Evolutionary conservation across 2,329 filamentous ascomycete species (phyloP).

Genomic region (Aspergillus glaucus): DNA sequence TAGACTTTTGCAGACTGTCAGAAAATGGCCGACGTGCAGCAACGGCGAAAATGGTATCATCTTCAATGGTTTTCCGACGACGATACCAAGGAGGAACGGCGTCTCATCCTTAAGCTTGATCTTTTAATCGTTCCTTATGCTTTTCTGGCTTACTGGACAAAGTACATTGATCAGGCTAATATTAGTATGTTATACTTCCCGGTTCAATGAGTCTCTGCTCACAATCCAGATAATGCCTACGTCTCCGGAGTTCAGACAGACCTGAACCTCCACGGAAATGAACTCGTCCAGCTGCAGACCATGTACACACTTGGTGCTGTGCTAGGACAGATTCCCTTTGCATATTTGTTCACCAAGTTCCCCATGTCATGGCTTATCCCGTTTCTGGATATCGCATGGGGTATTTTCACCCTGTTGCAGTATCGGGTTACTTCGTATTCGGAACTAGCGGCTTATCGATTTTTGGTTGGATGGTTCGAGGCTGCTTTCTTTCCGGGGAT

Average conservation of each 20-base stretch:
- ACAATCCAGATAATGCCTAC: constrained; percentile 47
- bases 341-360: constrained; percentile 43
- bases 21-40: constrained; percentile 9
- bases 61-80: constrained; percentile 45
- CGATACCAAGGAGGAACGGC: constrained; percentile 47
- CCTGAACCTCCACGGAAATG: constrained; percentile 46
- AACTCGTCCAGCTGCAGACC: constrained; percentile 51
- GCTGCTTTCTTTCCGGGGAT: constrained; percentile 35
- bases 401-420: constrained; percentile 52
- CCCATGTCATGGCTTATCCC: constrained; percentile 49
- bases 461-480: constrained; percentile 51
- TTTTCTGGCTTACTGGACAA: constrained; percentile 51
- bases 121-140: constrained; percentile 52
- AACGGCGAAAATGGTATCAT: constrained; percentile 17
- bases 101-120: constrained; percentile 51
- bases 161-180: constrained; percentile 52
- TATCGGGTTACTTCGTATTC: constrained; percentile 45
- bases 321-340: constrained; percentile 47
- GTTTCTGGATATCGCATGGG: constrained; percentile 49
- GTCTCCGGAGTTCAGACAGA: constrained; percentile 51
- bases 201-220: not conserved
- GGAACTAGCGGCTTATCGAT: constrained; percentile 49
- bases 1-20: not conserved
- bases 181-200: constrained; percentile 36
- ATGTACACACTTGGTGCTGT: constrained; percentile 49